phyloP scores from a whole-genome alignment of 2,329 filamentous ascomycete species.

The Emergomyces orientalis region DNA sequence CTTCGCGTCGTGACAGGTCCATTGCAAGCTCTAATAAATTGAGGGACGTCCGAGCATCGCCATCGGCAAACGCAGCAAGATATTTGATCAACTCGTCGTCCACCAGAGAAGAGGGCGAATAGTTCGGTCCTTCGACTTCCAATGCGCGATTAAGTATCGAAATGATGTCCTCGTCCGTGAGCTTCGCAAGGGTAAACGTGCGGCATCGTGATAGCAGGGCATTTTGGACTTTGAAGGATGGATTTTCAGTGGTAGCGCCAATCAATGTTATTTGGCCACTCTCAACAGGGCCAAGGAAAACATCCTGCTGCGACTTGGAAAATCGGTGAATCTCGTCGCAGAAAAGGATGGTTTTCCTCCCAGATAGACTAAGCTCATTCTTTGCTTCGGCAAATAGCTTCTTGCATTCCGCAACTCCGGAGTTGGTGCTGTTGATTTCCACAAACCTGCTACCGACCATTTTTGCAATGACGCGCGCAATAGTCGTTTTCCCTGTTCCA shows the following conservation, averaged over 20 bases:
- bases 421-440: constrained; percentile 89
- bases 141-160: constrained; percentile 70
- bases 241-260: constrained; percentile 94
- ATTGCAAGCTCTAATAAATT: constrained; percentile 88
- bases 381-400: constrained; percentile 80
- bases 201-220: constrained; percentile 82
- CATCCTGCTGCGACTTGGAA: constrained; percentile 85
- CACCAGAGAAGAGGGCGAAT: constrained; percentile 48
- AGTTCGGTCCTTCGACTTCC: constrained; percentile 47
- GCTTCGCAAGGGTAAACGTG: constrained; percentile 74
- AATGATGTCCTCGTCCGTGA: constrained; percentile 62
- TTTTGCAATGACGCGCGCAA: constrained; percentile 79
- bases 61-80: constrained; percentile 77
- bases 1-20: constrained; percentile 56
- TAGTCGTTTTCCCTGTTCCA: constrained; percentile 52
- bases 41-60: constrained; percentile 83
- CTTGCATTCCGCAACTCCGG: constrained; percentile 82
- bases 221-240: constrained; percentile 82
- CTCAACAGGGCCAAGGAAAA: constrained; percentile 88
- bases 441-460: constrained; percentile 78
- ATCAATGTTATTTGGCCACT: constrained; percentile 83
- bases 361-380: constrained; percentile 69
- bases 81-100: constrained; percentile 71
- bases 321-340: constrained; percentile 96
- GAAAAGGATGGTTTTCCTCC: constrained; percentile 88